Base-by-base conservation (phyloP, 306 rosid species). In the Cyamopsis tetragonoloba region DNA sequence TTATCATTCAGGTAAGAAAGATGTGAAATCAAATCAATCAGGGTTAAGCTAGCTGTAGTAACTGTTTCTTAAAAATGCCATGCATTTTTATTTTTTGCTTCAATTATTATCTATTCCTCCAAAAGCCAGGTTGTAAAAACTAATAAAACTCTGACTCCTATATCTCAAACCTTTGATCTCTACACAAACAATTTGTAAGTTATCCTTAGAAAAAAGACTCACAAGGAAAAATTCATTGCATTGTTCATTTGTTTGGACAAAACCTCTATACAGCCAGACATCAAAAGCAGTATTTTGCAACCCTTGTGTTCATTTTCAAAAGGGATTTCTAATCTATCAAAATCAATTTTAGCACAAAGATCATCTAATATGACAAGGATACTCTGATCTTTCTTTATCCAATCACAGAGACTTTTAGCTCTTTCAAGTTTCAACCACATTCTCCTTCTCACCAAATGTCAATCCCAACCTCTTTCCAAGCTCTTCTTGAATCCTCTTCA, bases 21-120 rank as follows among this genome's bases (percentile, higher is more conserved):
- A 39, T 68, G 71, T 32, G 46, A 35, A 62, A 76, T 53, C 81
- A 53, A 76, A 75, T 75, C 80, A 75, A 49, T 69, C 57, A 60
- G 24, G 14, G 34, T 41, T 49, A 68, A 48, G 53, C 30, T 48
- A 47, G 53, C 15, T 72, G 62, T 48, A 48, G 32, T 23, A 37
- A 61, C 70, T 61, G 70, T 48, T 60, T 49, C 48, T 22, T 22
- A 61, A 24, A 61, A n/a, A n/a, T n/a, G 32, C 11, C 23, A 32
- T n/a, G n/a, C n/a, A n/a, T 24, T 59, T 48, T 35, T 47, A 14
- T 38, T 43, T 24, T 48, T 48, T 61, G 48, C 54, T 62, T 72
- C 34, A 32, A 11, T 34, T 20, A 71, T n/a, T n/a, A n/a, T n/a
- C n/a, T n/a, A n/a, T 22, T 47, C 24, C 6, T 35, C 20, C 23